These are phyloP conservation scores for Fusarium cicatricum DNA, from an alignment of 2,329 filamentous ascomycete genomes.

Conservation along the genomic window DNA sequence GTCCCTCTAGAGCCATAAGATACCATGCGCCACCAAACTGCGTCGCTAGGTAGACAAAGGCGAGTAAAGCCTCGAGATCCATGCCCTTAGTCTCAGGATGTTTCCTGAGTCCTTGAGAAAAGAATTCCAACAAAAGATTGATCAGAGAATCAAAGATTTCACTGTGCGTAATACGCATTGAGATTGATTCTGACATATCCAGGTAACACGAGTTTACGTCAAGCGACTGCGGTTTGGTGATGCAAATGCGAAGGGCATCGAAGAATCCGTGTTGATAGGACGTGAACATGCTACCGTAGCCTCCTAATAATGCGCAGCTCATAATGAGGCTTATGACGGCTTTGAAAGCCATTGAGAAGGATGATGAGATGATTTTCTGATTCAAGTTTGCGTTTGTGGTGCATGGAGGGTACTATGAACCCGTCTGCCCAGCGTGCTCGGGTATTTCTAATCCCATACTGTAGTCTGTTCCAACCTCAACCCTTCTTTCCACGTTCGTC, in stretches of 20 bases:
- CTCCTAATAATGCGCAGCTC: conserved; percentile 26
- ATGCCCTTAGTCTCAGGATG: neutral
- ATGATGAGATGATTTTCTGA: no score
- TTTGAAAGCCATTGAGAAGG: neutral
- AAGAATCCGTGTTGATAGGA: conserved; percentile 30
- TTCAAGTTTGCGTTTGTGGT: no score
- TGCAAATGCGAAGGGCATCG: conserved; percentile 21
- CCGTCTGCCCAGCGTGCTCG: no score
- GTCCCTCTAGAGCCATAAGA: conserved; percentile 25
- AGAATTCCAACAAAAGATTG: conserved; percentile 29
- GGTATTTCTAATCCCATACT: no score
- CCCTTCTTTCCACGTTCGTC: no score
- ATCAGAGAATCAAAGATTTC: conserved; percentile 14
- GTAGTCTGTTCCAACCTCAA: no score
- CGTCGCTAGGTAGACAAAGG: conserved; percentile 30
- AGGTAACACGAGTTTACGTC: conserved; percentile 11
- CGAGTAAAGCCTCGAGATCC: conserved; percentile 24
- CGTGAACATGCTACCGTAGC: conserved; percentile 29
- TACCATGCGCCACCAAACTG: conserved; percentile 37
- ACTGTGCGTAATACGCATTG: neutral
- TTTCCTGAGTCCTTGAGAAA: conserved; percentile 26
- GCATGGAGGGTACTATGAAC: no score
- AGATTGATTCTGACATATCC: conserved; percentile 16
- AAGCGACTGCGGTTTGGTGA: neutral
- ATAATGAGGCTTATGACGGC: conserved; percentile 16